A percentile compares a stretch with the other conserved stretches of the same genome.
Conservation (phyloP, 2,329 filamentous ascomycete genomes). For the Fusarium cicatricum region DNA sequence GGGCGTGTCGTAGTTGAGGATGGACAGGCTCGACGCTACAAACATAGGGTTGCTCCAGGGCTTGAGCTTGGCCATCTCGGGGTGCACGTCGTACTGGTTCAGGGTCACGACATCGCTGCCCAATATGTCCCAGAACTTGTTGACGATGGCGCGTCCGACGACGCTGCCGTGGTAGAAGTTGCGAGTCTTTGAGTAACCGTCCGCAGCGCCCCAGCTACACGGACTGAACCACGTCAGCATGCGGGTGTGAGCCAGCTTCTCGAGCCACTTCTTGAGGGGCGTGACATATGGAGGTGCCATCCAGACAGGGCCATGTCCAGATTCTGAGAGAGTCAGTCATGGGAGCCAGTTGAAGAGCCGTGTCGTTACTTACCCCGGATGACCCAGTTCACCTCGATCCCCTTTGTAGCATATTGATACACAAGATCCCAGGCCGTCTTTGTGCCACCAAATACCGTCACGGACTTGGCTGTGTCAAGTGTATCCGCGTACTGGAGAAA, state of each 20-base stretch:
- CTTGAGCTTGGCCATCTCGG: constrained; percentile 51
- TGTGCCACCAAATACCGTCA: constrained; percentile 67
- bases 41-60: constrained; percentile 54
- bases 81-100: constrained; percentile 56
- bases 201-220: constrained; percentile 68
- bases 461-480: constrained; percentile 51
- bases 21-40: constrained; percentile 59
- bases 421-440: constrained; percentile 74
- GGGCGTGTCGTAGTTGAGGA: constrained; percentile 61
- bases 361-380: constrained; percentile 55
- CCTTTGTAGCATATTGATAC: constrained; percentile 65
- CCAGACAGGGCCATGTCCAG: constrained; percentile 64
- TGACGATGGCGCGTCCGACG: constrained; percentile 58
- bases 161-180: constrained; percentile 60
- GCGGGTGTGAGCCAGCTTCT: constrained; percentile 62
- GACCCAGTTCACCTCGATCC: constrained; percentile 66
- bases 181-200: constrained; percentile 59
- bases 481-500: constrained; percentile 53
- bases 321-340: constrained; percentile 34
- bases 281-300: constrained; percentile 67
- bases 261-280: constrained; percentile 67
- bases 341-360: not conserved
- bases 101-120: constrained; percentile 55
- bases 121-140: constrained; percentile 59
- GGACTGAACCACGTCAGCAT: constrained; percentile 72